Evolutionary conservation across 106 monocot species (phyloP).

Genomic region (Dactylorhiza incarnata): DNA sequence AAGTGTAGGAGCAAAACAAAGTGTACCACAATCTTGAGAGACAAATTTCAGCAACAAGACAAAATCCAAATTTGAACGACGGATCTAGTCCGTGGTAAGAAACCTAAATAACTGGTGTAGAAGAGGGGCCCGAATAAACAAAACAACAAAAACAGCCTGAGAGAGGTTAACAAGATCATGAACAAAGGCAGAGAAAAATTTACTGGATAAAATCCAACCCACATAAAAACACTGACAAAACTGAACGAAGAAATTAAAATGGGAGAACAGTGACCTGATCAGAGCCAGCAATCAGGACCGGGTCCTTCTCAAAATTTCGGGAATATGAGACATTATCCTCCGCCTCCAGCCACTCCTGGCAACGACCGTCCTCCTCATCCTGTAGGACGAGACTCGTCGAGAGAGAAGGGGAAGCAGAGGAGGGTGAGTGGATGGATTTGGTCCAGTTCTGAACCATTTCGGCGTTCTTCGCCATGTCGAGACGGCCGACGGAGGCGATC

Average conservation of each 20-base stretch:
- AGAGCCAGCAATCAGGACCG: constrained; percentile 44
- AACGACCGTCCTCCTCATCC: constrained; percentile 11
- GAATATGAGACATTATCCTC: constrained; percentile 53
- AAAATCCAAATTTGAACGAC: background rate
- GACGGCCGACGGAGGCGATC: constrained; percentile 64
- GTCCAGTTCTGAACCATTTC: constrained; percentile 59
- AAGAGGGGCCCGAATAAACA: background rate
- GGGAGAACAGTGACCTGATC: constrained; percentile 19
- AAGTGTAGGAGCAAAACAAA: too few relatives aligned
- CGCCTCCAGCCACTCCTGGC: constrained; percentile 66
- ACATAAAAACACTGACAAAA: too few relatives aligned
- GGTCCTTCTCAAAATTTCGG: constrained; percentile 69
- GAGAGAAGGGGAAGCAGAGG: background rate
- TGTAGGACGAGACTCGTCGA: background rate
- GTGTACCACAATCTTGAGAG: too few relatives aligned
- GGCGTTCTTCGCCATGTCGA: constrained; percentile 41
- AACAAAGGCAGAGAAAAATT: background rate
- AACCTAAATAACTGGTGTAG: background rate
- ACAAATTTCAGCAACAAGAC: background rate
- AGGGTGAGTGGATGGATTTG: constrained; percentile 36
- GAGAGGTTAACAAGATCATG: background rate
- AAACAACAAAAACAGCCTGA: background rate
- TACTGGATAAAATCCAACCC: too few relatives aligned
- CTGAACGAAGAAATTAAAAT: constrained; percentile 1
- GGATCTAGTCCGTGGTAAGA: background rate